Evolutionary conservation across 495 filamentous ascomycete species (phyloP).

Genomic region (Aspergillus asperescens): DNA sequence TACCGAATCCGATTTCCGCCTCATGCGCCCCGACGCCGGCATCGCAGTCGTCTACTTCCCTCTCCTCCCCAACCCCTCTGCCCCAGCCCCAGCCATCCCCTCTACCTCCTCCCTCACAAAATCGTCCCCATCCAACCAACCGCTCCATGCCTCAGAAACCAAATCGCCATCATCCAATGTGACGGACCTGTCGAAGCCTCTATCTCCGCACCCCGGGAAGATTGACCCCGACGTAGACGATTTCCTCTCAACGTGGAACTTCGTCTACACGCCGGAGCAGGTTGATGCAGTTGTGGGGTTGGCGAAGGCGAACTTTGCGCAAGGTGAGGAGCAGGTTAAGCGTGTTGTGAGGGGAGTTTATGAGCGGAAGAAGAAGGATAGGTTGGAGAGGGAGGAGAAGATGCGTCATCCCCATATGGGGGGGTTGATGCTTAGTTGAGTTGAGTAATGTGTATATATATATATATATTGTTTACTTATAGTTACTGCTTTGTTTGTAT

Average conservation of each 20-base stretch:
- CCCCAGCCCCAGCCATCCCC: constrained; percentile 33
- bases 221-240: constrained; percentile 75
- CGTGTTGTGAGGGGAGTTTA: constrained; percentile 85
- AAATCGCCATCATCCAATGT: constrained; percentile 6
- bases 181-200: constrained; percentile 19
- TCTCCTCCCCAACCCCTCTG: constrained; percentile 66
- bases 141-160: constrained; percentile 15
- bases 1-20: constrained; percentile 60
- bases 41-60: constrained; percentile 90
- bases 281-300: constrained; percentile 75
- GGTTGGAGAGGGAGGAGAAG: constrained; percentile 54
- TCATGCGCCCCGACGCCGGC: constrained; percentile 73
- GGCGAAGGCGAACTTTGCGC: constrained; percentile 78
- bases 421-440: constrained; percentile 35
- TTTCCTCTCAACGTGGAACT: constrained; percentile 96
- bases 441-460: too few species aligned
- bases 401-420: constrained; percentile 40
- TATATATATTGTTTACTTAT: too few species aligned
- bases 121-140: constrained; percentile 18
- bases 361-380: constrained; percentile 73
- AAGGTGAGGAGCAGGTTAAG: constrained; percentile 70
- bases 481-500: neutral
- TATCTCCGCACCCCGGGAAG: constrained; percentile 53
- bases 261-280: constrained; percentile 83
- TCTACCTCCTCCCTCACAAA: constrained; percentile 20